Base-by-base conservation (phyloP, 225 moss, liverwort and hornwort genomes). In the Sphagnum tenellum region DNA sequence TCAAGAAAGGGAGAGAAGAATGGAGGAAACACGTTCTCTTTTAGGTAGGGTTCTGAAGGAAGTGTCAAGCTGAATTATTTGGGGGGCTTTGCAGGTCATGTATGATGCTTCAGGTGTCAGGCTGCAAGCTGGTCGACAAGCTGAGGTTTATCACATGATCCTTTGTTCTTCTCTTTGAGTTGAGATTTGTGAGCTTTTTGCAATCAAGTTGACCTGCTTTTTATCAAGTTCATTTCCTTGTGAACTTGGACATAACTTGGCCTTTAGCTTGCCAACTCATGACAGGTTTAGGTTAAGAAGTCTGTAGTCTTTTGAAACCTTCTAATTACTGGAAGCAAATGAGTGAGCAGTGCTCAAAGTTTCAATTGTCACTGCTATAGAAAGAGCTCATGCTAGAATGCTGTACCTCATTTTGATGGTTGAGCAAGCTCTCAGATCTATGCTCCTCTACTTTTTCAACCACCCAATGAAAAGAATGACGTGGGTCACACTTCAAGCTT, bases 91-190 rank as follows among this genome's bases (percentile, higher is more conserved):
- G 59, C 80, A 94, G 94, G 96, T 96, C 45, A 98, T 98, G 96
- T 98, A 98, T 65, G 96, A 98, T 87, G 96, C 96, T 45, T 89
- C 92, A 70, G 96, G 96, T 67, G 90, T 98, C 46, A 72, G 96
- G 70, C 73, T 98, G 68, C 96, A 98, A 89, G 96, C 96, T 72
- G 96, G 96, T 62, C 88, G 96, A 54, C 96, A 98, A 72, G 96
- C 96, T 60, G 96, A 98, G 87, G 96, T 29, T 94, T 64, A 46
- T 66, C 54, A 10, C 49, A 1, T 4, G 45, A n/a, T 57, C 45
- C 54, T 61, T 61, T 3, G 14, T 51, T 55, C 49, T 50, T 29
- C 52, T 44, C 59, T 47, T 47, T 29, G 7, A 48, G 29, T 55
- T 50, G 29, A 29, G 29, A 29, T 29, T 29, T 29, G 29, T 29